phyloP scores from a whole-genome alignment of 75 land plant species.

The Cupressus sempervirens region DNA sequence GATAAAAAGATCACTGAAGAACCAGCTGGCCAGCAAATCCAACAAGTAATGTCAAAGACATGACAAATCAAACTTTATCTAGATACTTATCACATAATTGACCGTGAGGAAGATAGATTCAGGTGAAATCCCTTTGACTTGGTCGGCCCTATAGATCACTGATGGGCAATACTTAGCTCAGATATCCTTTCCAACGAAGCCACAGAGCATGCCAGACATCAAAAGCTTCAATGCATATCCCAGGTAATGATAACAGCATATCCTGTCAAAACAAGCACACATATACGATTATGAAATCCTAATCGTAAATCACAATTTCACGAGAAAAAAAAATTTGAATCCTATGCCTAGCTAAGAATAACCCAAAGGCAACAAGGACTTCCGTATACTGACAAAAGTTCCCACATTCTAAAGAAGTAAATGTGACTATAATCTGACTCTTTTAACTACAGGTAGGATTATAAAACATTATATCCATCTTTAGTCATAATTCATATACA shows the following conservation, averaged over 20 bases:
- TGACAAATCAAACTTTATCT: constrained; percentile 11
- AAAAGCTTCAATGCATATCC: constrained; percentile 7
- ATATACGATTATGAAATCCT: neutral
- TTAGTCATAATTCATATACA: neutral
- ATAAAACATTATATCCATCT: neutral
- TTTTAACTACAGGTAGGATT: neutral
- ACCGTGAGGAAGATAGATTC: neutral
- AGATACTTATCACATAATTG: constrained; percentile 11
- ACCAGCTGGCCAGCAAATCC: constrained; percentile 9
- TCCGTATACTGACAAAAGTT: neutral
- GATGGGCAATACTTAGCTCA: constrained; percentile 11
- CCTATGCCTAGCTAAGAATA: neutral
- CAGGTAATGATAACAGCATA: neutral
- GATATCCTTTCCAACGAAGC: neutral
- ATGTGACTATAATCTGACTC: neutral
- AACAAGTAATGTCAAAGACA: constrained; percentile 4
- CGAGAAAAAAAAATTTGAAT: neutral
- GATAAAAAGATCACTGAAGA: neutral
- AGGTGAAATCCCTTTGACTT: constrained; percentile 6
- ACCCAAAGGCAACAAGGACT: neutral
- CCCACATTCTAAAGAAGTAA: neutral
- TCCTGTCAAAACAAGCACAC: neutral
- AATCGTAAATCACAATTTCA: neutral
- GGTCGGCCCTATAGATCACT: neutral
- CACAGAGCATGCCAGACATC: constrained; percentile 6